phyloP scores from a whole-genome alignment of 2,329 filamentous ascomycete genomes.

The Ceratocystis lukuohia region DNA sequence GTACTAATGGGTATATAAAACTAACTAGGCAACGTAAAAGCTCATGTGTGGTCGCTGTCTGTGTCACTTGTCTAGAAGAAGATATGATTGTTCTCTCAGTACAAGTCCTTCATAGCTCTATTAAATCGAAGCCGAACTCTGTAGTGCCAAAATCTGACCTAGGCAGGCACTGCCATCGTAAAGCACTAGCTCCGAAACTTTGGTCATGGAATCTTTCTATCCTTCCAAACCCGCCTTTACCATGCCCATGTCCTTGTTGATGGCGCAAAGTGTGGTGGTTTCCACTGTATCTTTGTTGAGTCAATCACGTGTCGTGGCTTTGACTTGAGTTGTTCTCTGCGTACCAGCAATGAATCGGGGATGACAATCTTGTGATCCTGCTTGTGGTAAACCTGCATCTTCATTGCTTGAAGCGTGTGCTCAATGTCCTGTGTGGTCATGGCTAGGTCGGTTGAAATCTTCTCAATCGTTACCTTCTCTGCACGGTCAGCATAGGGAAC shows the following conservation, averaged over 20 bases:
- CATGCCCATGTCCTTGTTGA: constrained; percentile 90
- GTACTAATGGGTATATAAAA: too few relatives aligned
- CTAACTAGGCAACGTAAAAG: too few relatives aligned
- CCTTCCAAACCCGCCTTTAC: constrained; percentile 36
- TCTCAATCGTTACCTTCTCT: constrained; percentile 70
- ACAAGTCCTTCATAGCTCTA: too few relatives aligned
- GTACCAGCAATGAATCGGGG: constrained; percentile 66
- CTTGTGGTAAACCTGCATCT: constrained; percentile 92
- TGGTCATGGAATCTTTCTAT: neutral
- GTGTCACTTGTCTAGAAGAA: too few relatives aligned
- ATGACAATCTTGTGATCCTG: constrained; percentile 94
- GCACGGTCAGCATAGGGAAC: constrained; percentile 55
- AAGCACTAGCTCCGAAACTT: too few relatives aligned
- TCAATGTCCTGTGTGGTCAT: constrained; percentile 98
- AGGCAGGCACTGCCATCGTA: too few relatives aligned
- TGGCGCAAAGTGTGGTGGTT: constrained; percentile 86
- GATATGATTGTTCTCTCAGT: too few relatives aligned
- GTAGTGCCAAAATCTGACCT: too few relatives aligned
- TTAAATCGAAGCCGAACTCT: too few relatives aligned
- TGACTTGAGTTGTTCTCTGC: constrained; percentile 64
- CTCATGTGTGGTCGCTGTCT: too few relatives aligned
- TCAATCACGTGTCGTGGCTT: constrained; percentile 71
- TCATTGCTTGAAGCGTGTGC: constrained; percentile 82
- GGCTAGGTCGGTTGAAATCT: constrained; percentile 61
- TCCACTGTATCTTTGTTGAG: constrained; percentile 73